A percentile compares a stretch with the other conserved stretches of the same genome.
Conservation (phyloP, 768 basidiomycete species). For the Gymnopilus dilepis region DNA sequence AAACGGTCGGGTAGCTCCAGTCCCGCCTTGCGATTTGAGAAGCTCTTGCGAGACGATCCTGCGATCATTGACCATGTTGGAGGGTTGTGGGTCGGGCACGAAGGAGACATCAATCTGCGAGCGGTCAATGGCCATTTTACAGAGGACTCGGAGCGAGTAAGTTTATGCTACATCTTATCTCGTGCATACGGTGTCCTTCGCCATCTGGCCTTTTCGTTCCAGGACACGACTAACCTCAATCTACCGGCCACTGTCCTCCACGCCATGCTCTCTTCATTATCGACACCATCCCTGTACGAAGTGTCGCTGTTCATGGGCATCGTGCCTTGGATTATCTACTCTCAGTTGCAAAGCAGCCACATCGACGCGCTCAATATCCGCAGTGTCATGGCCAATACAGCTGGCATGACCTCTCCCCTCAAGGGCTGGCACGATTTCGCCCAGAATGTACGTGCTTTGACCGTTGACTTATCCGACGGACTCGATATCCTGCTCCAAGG, state of each 20-base stretch:
- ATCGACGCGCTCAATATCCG: not conserved
- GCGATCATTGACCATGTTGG: not conserved
- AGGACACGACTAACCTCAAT: not conserved
- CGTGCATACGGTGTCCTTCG: not conserved
- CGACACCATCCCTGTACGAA: not conserved
- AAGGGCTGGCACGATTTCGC: not conserved
- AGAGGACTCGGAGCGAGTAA: not conserved
- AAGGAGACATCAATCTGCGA: not conserved
- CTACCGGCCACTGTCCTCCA: not conserved
- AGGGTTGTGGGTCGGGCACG: not conserved
- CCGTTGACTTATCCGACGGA: too few relatives aligned
- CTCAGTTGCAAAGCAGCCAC: not conserved
- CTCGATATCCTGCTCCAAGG: too few relatives aligned
- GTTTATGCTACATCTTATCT: not conserved
- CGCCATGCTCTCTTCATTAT: not conserved
- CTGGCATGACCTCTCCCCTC: not conserved
- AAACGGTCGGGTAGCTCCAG: not conserved
- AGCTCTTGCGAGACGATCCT: not conserved
- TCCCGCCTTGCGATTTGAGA: not conserved
- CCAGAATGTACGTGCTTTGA: not conserved
- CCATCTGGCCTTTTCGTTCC: not conserved
- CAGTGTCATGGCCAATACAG: not conserved
- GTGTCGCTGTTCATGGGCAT: not conserved
- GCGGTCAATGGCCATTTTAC: not conserved
- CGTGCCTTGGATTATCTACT: not conserved